A percentile compares a stretch with the other conserved stretches of the same genome.
Evolutionary conservation across 2,329 filamentous ascomycete species (phyloP).

Genomic region (Colletotrichum paranaense): DNA sequence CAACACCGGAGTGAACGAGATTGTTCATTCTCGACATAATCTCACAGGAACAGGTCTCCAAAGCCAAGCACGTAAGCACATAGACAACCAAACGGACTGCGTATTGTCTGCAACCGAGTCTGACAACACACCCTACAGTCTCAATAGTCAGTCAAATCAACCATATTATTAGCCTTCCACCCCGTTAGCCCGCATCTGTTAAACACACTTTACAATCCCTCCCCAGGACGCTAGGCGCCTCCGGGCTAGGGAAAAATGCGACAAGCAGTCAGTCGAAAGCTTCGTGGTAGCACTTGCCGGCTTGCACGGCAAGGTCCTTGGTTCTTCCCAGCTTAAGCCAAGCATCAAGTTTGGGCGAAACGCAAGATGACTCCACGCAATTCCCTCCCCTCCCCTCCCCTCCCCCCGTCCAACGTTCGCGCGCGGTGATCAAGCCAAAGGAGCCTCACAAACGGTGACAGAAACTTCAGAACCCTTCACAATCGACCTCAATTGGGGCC

Average conservation of each 20-base stretch:
- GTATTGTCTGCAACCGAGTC: background rate
- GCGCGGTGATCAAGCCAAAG: constrained; percentile 1
- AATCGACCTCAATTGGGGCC: background rate
- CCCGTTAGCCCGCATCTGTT: background rate
- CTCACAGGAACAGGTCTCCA: background rate
- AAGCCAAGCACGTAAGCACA: background rate
- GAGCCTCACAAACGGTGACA: background rate
- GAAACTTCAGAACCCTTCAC: background rate
- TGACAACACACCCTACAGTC: background rate
- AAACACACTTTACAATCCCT: background rate
- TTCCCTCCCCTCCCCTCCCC: background rate
- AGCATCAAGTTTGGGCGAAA: background rate
- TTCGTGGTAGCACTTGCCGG: constrained; percentile 25
- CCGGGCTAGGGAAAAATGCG: constrained; percentile 2
- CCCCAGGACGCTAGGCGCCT: constrained; percentile 9
- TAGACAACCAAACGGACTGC: background rate
- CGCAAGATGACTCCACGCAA: background rate
- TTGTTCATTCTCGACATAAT: background rate
- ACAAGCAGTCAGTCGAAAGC: constrained; percentile 11
- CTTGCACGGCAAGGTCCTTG: constrained; percentile 5
- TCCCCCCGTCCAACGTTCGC: background rate
- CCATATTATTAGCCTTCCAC: background rate
- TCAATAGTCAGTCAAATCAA: background rate
- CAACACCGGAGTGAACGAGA: background rate
- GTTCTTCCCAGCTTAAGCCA: background rate